Base-by-base conservation (phyloP, 2,329 filamentous ascomycete genomes). In the Lomentospora prolificans region DNA sequence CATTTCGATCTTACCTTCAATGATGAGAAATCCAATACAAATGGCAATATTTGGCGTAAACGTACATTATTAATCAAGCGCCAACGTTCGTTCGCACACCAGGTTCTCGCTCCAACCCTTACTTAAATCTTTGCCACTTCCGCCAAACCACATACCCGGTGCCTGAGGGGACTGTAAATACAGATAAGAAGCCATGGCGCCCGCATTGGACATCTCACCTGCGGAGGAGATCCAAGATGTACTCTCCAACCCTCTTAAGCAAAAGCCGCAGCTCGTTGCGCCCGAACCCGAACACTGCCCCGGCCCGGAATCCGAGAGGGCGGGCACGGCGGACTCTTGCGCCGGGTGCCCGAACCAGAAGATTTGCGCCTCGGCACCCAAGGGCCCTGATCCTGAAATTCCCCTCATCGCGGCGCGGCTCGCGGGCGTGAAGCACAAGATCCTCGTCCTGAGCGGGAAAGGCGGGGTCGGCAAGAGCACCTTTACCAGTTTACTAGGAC, bases 201-300 rank as follows among this genome's bases (percentile, higher is more conserved):
- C 90, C 17, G 90, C 87, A 24, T 75, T 95, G 48, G 87, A 95
- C 27, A 28, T 60, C 27, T 55, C 59, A 73, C 83, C 86, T 64
- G 80, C 86, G 52, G 79, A 80, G 55, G 68, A 78, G 39, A 76
- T 85, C 53, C 77, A 85, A 59, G 85, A 89, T 57, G 86, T 90
- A 60, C 75, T 95, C 62, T 75, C 83, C 62, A 86, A 89, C 65
- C 87, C 89, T 6, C 76, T 91, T 57, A 90, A 90, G 69, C 76
- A 81, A 56, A 85, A 88, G 53, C 90, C 92, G 1, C 80, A 89
- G 60, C 86, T 99, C 55, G 88, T 97, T 60, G 94, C 94, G 19
- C 92, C 94, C 41, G 91, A 97, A 67, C 92, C 92, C 74, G 90
- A 97, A 71, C 91, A 97, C 75, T 99, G 94, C 66, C 92, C 92